phyloP scores from a whole-genome alignment of 75 land plant genomes.

The Cryptomeria japonica region DNA sequence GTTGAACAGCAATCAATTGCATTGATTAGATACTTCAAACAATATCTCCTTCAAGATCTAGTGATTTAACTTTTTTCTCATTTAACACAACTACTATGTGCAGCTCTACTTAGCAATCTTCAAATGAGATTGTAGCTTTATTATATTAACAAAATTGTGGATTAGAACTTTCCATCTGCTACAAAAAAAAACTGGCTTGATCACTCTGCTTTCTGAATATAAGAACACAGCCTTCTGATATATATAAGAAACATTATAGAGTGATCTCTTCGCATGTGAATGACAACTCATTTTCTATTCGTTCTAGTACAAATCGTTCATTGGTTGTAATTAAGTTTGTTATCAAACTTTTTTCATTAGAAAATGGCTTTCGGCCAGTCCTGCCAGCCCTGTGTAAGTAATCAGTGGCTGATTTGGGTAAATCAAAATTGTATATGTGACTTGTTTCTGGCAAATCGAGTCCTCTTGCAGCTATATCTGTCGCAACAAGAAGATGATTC shows the following conservation, averaged over 20 bases:
- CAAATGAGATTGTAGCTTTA: not conserved
- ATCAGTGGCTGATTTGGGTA: constrained; percentile 68
- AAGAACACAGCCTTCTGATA: too few species aligned
- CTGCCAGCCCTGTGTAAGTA: constrained; percentile 96
- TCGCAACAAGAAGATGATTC: constrained; percentile 66
- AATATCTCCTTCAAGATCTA: not conserved
- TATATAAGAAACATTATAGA: not conserved
- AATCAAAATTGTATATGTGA: constrained; percentile 91
- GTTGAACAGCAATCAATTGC: not conserved
- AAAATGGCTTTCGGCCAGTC: constrained; percentile 82
- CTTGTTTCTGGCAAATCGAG: constrained; percentile 91
- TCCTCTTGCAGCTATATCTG: constrained; percentile 92
- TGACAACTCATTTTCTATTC: constrained; percentile 83
- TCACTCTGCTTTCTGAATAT: not conserved
- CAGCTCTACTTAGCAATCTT: not conserved
- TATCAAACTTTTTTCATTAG: constrained; percentile 54
- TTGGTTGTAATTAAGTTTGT: constrained; percentile 65
- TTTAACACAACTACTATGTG: not conserved
- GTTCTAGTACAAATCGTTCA: constrained; percentile 82
- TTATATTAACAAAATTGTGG: not conserved
- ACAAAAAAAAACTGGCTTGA: not conserved
- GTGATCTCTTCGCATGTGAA: constrained; percentile 45
- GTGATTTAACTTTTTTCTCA: not conserved
- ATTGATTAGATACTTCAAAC: not conserved
- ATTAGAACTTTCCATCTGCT: not conserved